Evolutionary conservation across 2,329 filamentous ascomycete genomes (phyloP).

Genomic region (Verticillium isaacii): DNA sequence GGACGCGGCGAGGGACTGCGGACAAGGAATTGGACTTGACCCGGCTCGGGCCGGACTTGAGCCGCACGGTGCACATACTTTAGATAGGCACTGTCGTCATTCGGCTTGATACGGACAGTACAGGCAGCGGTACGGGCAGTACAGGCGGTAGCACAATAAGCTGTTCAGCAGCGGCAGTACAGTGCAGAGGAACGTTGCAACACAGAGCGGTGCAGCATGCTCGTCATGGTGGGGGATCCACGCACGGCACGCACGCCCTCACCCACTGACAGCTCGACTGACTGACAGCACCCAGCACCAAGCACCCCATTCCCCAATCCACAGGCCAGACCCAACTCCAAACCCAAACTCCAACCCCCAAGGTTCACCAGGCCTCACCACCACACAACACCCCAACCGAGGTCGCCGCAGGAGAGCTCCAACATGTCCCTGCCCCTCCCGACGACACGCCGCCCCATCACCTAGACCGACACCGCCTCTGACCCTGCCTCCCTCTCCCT

Average conservation of each 20-base stretch:
- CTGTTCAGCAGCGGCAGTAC: too few species aligned
- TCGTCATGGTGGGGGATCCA: slow-evolving; percentile 2
- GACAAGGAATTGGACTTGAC: neutral
- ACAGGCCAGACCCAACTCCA: neutral
- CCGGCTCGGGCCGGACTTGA: slow-evolving; percentile 3
- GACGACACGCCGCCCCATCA: neutral
- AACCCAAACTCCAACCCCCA: neutral
- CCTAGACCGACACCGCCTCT: slow-evolving; percentile 1
- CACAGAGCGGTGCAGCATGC: neutral
- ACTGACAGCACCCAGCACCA: neutral
- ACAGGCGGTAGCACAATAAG: too few species aligned
- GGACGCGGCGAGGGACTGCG: too few species aligned
- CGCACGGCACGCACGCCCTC: neutral
- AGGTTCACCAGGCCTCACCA: neutral
- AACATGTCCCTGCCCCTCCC: neutral
- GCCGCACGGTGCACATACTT: slow-evolving; percentile 1
- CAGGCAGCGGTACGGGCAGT: too few species aligned
- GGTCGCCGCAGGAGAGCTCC: neutral
- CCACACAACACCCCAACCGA: too few species aligned
- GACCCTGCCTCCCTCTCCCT: neutral
- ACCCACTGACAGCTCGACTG: neutral
- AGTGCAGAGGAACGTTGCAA: too few species aligned
- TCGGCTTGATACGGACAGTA: too few species aligned
- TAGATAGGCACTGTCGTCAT: too few species aligned
- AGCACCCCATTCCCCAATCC: neutral